Percentiles rank a stretch among this genome's conserved stretches.
phyloP scores from a whole-genome alignment of 306 rosid species.

The Begonia masoniana region DNA sequence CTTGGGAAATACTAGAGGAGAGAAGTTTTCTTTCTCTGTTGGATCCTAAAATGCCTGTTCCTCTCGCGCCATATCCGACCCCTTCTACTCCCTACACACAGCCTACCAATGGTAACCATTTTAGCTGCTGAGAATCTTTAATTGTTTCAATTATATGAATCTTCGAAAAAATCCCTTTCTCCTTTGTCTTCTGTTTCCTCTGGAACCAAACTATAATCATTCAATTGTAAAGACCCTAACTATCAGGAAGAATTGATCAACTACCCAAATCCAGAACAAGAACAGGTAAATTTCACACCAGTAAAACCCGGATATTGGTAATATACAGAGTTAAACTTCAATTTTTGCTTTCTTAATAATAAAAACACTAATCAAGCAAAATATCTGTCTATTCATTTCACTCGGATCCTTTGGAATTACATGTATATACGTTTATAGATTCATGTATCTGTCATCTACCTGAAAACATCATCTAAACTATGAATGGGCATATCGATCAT shows the following conservation, averaged over 20 bases:
- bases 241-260: background rate
- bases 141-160: no score
- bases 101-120: slow-evolving; percentile 61
- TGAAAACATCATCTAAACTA: background rate
- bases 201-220: background rate
- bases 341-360: no score
- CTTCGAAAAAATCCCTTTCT: slow-evolving; percentile 2
- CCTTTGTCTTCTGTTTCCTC: background rate
- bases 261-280: background rate
- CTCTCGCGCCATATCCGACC: slow-evolving; percentile 95
- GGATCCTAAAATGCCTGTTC: slow-evolving; percentile 78
- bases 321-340: no score
- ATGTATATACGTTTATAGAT: no score
- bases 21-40: slow-evolving; percentile 15
- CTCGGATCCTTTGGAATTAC: no score
- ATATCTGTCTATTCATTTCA: no score
- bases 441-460: no score
- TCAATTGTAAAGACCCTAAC: background rate
- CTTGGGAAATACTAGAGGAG: slow-evolving; percentile 15
- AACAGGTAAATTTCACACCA: background rate
- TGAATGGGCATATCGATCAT: slow-evolving; percentile 7
- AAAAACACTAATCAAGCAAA: no score
- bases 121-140: slow-evolving; percentile 5
- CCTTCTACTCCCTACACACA: slow-evolving; percentile 62
- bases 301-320: background rate